Conservation (phyloP, 202 grass and related monocot species). For the Saccharum hybrid region DNA sequence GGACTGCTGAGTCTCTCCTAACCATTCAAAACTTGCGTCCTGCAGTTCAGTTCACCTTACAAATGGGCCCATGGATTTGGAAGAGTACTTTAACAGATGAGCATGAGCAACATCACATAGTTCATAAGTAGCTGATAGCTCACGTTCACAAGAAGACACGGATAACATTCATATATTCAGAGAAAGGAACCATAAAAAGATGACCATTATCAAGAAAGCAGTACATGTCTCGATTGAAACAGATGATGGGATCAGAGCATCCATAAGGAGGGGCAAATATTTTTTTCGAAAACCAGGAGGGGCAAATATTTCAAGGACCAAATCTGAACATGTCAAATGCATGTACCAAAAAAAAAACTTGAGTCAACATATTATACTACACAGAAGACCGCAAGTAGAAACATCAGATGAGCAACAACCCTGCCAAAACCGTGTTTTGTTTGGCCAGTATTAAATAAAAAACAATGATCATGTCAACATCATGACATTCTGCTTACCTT, state of each 20-base stretch:
- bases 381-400: background rate
- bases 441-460: background rate
- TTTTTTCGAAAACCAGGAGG: no score
- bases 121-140: background rate
- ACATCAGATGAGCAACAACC: slow-evolving; percentile 8
- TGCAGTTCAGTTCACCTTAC: background rate
- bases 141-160: background rate
- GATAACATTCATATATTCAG: background rate
- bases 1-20: background rate
- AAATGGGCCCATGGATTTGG: background rate
- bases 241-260: background rate
- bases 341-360: background rate
- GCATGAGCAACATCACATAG: background rate
- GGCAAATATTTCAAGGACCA: background rate
- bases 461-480: slow-evolving; percentile 2
- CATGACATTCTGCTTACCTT: slow-evolving; percentile 5
- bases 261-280: background rate
- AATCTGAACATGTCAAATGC: slow-evolving; percentile 14
- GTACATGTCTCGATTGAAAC: background rate
- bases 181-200: background rate
- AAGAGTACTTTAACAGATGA: background rate
- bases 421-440: background rate
- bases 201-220: background rate
- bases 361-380: slow-evolving; percentile 6
- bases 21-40: background rate